These are phyloP conservation scores for Paracoccidioides brasiliensis DNA, from an alignment of 2,329 filamentous ascomycete species.

Conservation along the genomic window DNA sequence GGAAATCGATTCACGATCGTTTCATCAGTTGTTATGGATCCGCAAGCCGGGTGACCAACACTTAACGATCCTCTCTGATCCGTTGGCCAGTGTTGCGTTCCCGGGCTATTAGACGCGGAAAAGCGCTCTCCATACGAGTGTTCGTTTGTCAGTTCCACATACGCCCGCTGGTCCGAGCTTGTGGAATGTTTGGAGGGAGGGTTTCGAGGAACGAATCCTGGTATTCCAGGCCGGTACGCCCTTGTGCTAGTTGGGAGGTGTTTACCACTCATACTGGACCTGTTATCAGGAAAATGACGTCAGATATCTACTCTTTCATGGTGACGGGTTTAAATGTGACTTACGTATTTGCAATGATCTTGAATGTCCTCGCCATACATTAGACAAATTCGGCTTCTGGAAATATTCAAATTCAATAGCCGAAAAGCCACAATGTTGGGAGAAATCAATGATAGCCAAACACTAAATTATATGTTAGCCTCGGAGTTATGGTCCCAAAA, in stretches of 20 bases:
- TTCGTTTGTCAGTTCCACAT: background rate
- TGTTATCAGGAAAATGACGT: background rate
- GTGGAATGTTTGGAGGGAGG: background rate
- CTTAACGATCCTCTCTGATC: background rate
- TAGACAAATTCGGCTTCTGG: background rate
- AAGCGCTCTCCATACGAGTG: background rate
- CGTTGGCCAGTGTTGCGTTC: background rate
- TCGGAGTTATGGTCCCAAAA: background rate
- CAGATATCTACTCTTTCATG: background rate
- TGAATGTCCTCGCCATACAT: background rate
- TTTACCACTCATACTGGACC: background rate
- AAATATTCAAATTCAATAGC: background rate
- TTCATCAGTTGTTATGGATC: background rate
- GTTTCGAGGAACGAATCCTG: background rate
- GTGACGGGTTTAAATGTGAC: background rate
- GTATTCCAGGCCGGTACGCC: background rate
- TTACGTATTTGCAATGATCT: background rate
- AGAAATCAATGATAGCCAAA: background rate
- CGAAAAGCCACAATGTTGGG: background rate
- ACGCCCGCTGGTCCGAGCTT: background rate
- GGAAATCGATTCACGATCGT: background rate
- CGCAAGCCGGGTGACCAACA: background rate
- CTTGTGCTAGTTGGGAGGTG: background rate
- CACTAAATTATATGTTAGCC: background rate
- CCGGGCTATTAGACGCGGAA: background rate